Evolutionary conservation across 495 filamentous ascomycete genomes (phyloP), one percentile per base, ranked within the genome.

Genomic region (Annulohypoxylon nitens): DNA sequence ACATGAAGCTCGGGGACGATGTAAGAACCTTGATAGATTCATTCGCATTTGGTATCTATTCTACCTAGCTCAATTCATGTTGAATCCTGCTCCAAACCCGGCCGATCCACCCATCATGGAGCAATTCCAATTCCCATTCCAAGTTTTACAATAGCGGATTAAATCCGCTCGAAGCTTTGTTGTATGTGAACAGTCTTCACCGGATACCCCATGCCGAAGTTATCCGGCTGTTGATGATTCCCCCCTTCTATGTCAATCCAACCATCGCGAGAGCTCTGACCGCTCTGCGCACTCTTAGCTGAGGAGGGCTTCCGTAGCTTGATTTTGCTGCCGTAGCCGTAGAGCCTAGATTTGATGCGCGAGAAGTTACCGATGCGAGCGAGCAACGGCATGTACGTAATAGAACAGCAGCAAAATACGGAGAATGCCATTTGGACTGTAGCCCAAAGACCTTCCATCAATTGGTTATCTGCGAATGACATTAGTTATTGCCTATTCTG

Each of bases 181-280:
- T 47, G 43, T 18, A 47, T 47, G 43, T 47, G 43, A 47, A 47
- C 16, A n/a, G 43, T 47, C 43, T 47, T 47, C 43, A 47, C 43
- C 16, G 43, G 43, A 47, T 47, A 47, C 18, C 43, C 43, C 43
- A 12, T 20, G 0, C 18, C 18, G 43, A 47, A 47, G n/a, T 9
- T 20, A 20, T 47, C 43, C 12, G 6, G n/a, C 7, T 47, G 11
- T 4, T 47, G 43, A 18, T 47, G 43, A 16, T 47, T 47, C 4
- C 39, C 39, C 12, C 39, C 39, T 43, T 47, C 43, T 18, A 47
- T 47, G 16, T 47, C 43, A 47, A 47, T 47, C 43, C 43, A 47
- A 16, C 43, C 43, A 47, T 47, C 43, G 43, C 43, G 43, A 8
- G 43, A 47, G 18, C 43, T 47, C 8, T 47, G 43, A 1, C 43